Evolutionary conservation across 176 grass and related monocot genomes (phyloP).

Genomic region (Oryza glaberrima): DNA sequence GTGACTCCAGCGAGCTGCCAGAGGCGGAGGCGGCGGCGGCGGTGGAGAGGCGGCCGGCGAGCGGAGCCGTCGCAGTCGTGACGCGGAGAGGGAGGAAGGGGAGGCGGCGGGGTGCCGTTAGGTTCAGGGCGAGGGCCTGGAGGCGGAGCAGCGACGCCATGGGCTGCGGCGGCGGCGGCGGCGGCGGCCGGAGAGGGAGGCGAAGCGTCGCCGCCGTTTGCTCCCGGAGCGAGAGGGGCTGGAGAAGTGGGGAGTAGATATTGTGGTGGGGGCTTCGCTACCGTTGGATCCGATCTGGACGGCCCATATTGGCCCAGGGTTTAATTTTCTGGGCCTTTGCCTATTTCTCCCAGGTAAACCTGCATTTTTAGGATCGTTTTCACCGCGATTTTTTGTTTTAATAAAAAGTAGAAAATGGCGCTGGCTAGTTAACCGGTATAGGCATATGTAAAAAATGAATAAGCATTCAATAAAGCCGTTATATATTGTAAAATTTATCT

Average conservation of each 20-base stretch:
- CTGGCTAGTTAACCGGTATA: too few relatives aligned
- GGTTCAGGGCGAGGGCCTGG: conserved; percentile 23
- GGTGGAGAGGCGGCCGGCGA: conserved; percentile 27
- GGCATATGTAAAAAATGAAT: too few relatives aligned
- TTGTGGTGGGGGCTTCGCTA: not conserved
- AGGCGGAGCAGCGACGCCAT: conserved; percentile 59
- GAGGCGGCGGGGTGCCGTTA: not conserved
- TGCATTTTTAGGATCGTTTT: not conserved
- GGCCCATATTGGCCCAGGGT: not conserved
- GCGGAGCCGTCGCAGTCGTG: not conserved
- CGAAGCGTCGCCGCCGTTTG: not conserved
- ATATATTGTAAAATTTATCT: too few relatives aligned
- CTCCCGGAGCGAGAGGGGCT: not conserved
- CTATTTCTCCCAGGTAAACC: not conserved
- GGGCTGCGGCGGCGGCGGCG: conserved; percentile 16
- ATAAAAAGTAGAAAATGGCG: too few relatives aligned
- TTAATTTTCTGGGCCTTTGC: not conserved
- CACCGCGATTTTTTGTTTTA: too few relatives aligned
- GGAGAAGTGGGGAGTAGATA: not conserved
- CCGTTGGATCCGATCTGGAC: not conserved
- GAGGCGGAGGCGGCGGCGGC: conserved; percentile 29
- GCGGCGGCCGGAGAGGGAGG: not conserved
- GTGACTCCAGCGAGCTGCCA: conserved; percentile 28
- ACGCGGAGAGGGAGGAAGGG: not conserved
- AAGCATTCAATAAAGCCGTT: too few relatives aligned